Evolutionary conservation across 495 filamentous ascomycete genomes (phyloP).

Genomic region (Aspergillus bridgeri): DNA sequence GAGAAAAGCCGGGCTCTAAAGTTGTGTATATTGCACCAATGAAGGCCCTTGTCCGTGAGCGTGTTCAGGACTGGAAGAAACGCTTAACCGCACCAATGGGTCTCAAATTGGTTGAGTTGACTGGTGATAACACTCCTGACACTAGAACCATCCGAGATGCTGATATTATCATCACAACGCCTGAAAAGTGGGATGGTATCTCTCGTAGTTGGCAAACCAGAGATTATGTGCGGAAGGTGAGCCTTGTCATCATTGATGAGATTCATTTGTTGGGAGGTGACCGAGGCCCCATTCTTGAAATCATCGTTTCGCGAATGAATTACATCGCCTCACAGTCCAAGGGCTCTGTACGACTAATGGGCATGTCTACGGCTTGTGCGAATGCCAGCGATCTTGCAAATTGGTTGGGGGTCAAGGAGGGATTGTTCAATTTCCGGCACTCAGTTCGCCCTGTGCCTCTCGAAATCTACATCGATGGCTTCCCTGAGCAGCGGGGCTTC

Average conservation of each 20-base stretch:
- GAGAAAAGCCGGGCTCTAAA: constrained; percentile 92
- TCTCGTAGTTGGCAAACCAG: constrained; percentile 96
- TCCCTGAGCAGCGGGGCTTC: constrained; percentile 91
- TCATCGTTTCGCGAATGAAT: constrained; percentile 99
- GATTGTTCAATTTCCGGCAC: constrained; percentile 95
- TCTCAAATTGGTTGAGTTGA: constrained; percentile 90
- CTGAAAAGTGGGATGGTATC: constrained; percentile 99
- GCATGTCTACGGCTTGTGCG: constrained; percentile 97
- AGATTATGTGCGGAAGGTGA: constrained; percentile 92
- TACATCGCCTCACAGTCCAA: constrained; percentile 93
- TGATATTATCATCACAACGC: constrained; percentile 97
- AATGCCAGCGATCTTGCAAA: constrained; percentile 93
- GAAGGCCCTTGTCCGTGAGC: constrained; percentile 96
- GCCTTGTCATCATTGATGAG: constrained; percentile 97
- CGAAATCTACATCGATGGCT: constrained; percentile 96
- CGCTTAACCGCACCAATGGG: constrained; percentile 83
- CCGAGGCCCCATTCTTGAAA: constrained; percentile 94
- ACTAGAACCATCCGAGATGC: constrained; percentile 91
- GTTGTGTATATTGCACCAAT: constrained; percentile 99
- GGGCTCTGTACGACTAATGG: constrained; percentile 81
- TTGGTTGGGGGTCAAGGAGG: constrained; percentile 97
- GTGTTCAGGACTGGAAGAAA: constrained; percentile 90
- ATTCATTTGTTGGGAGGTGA: constrained; percentile 96
- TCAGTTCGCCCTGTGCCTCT: constrained; percentile 96
- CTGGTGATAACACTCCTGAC: constrained; percentile 96